phyloP scores from a whole-genome alignment of 2,329 filamentous ascomycete genomes.

The Emmonsiellopsis sp. region DNA sequence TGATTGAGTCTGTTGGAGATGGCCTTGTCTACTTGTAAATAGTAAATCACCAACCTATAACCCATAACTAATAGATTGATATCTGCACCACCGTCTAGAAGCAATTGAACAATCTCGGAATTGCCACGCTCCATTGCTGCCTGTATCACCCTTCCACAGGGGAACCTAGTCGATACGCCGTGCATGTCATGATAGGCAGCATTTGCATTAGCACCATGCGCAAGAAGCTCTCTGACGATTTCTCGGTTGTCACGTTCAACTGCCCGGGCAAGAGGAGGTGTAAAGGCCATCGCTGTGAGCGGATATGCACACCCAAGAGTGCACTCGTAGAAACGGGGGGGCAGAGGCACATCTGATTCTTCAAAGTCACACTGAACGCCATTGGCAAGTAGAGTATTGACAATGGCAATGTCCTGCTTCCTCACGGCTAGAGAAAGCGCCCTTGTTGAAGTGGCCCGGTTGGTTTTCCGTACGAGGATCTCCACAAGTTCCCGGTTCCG shows the following conservation, averaged over 20 bases:
- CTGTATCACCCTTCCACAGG: conserved; percentile 12
- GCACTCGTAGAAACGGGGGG: conserved; percentile 4
- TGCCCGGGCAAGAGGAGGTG: conserved; percentile 8
- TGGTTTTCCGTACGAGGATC: conserved; percentile 10
- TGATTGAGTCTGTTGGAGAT: too few relatives aligned
- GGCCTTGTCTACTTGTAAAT: too few relatives aligned
- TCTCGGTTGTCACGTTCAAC: conserved; percentile 9
- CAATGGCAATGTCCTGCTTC: conserved; percentile 10
- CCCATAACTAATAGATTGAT: neutral
- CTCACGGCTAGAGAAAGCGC: conserved; percentile 10
- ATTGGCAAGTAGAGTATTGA: conserved; percentile 11
- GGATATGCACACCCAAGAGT: neutral
- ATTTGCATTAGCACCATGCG: conserved; percentile 11
- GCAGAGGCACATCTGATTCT: conserved; percentile 13
- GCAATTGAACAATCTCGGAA: conserved; percentile 5
- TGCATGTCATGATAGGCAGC: conserved; percentile 10
- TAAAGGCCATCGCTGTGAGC: conserved; percentile 7
- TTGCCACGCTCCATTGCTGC: conserved; percentile 11
- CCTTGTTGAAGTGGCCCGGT: conserved; percentile 10
- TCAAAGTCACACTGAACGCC: conserved; percentile 13
- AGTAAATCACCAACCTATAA: too few relatives aligned
- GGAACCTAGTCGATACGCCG: conserved; percentile 7
- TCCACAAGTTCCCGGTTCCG: conserved; percentile 10
- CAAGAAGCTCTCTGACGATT: conserved; percentile 11
- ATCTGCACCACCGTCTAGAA: conserved; percentile 5